These are phyloP conservation scores for Raddia distichophylla DNA, from an alignment of 176 grass and related monocot species.

Conservation along the genomic window DNA sequence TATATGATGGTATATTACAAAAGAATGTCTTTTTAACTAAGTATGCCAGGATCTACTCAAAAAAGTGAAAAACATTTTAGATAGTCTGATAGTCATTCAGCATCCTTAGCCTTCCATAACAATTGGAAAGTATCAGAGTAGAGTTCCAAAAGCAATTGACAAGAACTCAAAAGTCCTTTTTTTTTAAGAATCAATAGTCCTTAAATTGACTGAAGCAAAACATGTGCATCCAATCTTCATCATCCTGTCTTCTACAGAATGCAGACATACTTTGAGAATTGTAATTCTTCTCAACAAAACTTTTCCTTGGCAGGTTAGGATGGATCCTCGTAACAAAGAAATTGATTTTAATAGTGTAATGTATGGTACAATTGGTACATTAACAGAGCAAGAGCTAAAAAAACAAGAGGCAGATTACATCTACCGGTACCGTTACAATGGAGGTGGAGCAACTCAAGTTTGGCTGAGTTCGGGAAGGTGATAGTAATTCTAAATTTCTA, in stretches of 20 bases:
- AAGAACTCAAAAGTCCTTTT: constrained; percentile 19
- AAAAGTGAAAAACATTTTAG: not conserved
- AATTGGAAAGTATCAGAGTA: constrained; percentile 27
- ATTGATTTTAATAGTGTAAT: constrained; percentile 72
- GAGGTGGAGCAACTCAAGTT: constrained; percentile 96
- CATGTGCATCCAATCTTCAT: constrained; percentile 7
- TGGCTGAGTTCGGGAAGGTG: constrained; percentile 99
- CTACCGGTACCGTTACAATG: constrained; percentile 92
- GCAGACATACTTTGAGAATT: constrained; percentile 16
- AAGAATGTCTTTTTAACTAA: not conserved
- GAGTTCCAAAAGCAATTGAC: constrained; percentile 11
- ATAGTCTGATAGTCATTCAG: not conserved
- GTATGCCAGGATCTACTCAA: not conserved
- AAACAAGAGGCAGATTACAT: constrained; percentile 95
- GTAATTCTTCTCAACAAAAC: not conserved
- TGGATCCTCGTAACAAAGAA: constrained; percentile 96
- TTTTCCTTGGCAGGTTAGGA: constrained; percentile 79
- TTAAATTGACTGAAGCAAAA: constrained; percentile 11
- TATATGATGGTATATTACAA: constrained; percentile 11
- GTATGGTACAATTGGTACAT: constrained; percentile 61
- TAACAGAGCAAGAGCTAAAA: constrained; percentile 92
- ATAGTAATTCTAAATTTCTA: constrained; percentile 44
- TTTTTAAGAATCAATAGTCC: too few relatives aligned
- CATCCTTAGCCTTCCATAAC: constrained; percentile 12
- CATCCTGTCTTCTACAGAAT: not conserved